Evolutionary conservation across 2,329 filamentous ascomycete genomes (phyloP), one percentile per base, ranked within the genome.

Genomic region (Beauveria asiatica): DNA sequence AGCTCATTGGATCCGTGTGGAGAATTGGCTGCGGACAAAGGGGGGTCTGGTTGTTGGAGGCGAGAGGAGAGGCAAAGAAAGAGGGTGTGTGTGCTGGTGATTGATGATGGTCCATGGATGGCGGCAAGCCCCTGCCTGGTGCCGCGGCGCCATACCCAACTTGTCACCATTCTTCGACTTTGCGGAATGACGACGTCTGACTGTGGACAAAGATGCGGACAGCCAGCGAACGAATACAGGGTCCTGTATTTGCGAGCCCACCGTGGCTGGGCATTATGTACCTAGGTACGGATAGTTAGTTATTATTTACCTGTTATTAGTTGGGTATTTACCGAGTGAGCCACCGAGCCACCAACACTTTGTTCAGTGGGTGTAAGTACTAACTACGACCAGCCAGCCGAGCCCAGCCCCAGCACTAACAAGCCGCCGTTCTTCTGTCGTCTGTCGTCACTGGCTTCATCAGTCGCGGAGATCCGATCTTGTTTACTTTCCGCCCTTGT

Each of bases 381-480:
- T n/a, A n/a, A n/a, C n/a, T 45, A 50, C 55, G 17, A 25, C 55
- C 55, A 33, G 21, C 45, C 6, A 33, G 41, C 27, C 30, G 16
- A 19, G 11, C 11, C 33, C 33, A 19, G 11, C 11, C 30, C 10
- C 33, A 37, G 33, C 33, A 37, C 33, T 5, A 13, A 13, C 33
- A 37, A 13, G 33, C 33, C 33, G 33, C 11, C 11, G 45, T 13
- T 27, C 23, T n/a, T 51, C 56, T 58, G 48, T 58, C 48, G 56
- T 51, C 56, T 58, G 48, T 58, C 48, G 56, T 58, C 56, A 58
- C 48, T 58, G 37, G n/a, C 58, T 27, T 27, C 39, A 33, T 27
- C 58, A 60, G 58, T 50, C 57, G 50, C 51, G 51, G 58, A 60
- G 58, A 60, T 60, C 58, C 51, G 51, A 60, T 60, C 58, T 60